phyloP scores from a whole-genome alignment of 1,284 basidiomycete species.

The Sparassis latifolia region DNA sequence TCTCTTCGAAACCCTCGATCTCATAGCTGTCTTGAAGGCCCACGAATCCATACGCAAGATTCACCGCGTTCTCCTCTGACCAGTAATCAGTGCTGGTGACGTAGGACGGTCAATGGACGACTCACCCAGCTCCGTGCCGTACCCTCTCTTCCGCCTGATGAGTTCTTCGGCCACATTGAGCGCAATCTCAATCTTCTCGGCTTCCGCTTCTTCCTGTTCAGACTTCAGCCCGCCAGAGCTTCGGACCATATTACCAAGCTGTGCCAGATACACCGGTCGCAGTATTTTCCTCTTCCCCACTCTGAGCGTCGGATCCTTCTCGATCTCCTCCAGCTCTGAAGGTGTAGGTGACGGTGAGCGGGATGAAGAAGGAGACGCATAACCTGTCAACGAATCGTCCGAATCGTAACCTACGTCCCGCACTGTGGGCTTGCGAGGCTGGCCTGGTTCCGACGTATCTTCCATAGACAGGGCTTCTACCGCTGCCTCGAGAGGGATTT shows the following conservation, averaged over 20 bases:
- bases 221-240: slow-evolving; percentile 36
- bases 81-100: background rate
- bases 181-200: slow-evolving; percentile 72
- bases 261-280: slow-evolving; percentile 78
- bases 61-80: slow-evolving; percentile 82
- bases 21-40: slow-evolving; percentile 82
- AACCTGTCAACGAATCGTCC: slow-evolving; percentile 80
- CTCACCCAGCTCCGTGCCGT: slow-evolving; percentile 81
- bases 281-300: slow-evolving; percentile 59
- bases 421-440: slow-evolving; percentile 6
- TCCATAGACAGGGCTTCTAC: no score
- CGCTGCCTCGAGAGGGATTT: background rate
- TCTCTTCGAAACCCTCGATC: slow-evolving; percentile 71
- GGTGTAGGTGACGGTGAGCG: slow-evolving; percentile 76
- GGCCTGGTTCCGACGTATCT: background rate
- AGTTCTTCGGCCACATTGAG: slow-evolving; percentile 74
- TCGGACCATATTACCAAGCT: slow-evolving; percentile 69
- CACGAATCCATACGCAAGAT: slow-evolving; percentile 70
- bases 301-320: slow-evolving; percentile 74
- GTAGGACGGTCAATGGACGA: slow-evolving; percentile 2
- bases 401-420: slow-evolving; percentile 49
- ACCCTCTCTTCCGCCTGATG: slow-evolving; percentile 74
- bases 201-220: slow-evolving; percentile 61
- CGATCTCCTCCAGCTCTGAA: slow-evolving; percentile 76
- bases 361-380: slow-evolving; percentile 55